A percentile compares a stretch with the other conserved stretches of the same genome.
Conservation (phyloP, 495 filamentous ascomycete species). For the Aspergillus sclerotioniger region DNA sequence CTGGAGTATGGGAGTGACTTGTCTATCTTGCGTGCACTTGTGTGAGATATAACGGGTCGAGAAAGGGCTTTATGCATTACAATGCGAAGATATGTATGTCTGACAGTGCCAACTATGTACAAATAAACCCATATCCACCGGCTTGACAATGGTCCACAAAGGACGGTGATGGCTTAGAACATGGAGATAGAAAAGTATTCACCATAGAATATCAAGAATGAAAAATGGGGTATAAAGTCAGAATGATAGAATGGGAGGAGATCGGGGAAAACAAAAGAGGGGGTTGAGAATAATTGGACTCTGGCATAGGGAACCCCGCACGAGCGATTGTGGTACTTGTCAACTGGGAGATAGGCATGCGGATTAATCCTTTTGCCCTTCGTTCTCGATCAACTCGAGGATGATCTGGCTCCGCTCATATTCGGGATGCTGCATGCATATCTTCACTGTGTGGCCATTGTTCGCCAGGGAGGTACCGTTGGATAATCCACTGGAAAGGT, state of each 20-base stretch:
- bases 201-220: constrained; percentile 19
- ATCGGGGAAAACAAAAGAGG: background rate
- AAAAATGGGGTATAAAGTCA: constrained; percentile 15
- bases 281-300: background rate
- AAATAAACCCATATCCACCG: too few species aligned
- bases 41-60: too few species aligned
- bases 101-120: too few species aligned
- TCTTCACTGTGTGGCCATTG: constrained; percentile 69
- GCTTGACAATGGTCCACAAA: too few species aligned
- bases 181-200: background rate
- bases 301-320: background rate
- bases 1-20: too few species aligned
- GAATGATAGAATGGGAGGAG: background rate
- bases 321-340: too few species aligned
- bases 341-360: background rate
- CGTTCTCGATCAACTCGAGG: constrained; percentile 89
- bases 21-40: too few species aligned
- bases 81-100: too few species aligned
- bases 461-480: constrained; percentile 31
- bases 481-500: constrained; percentile 26
- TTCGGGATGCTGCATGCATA: constrained; percentile 93
- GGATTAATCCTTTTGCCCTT: constrained; percentile 73
- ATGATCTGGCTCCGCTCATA: constrained; percentile 77
- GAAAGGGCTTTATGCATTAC: too few species aligned
- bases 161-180: background rate